phyloP scores from a whole-genome alignment of 2,329 filamentous ascomycete genomes.

The Emergomyces orientalis region DNA sequence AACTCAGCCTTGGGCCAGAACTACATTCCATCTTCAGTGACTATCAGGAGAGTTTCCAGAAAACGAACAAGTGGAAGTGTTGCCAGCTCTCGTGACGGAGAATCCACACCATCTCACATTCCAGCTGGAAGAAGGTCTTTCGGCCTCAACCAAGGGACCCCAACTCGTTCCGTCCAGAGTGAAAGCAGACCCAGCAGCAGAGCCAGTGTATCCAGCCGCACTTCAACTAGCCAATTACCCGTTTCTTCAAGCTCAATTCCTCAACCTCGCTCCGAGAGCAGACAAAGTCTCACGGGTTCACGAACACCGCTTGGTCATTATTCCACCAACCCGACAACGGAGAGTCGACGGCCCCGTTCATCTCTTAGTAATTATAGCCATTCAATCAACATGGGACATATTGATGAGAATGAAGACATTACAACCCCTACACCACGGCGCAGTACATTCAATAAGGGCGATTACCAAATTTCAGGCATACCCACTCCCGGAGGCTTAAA shows the following conservation, averaged over 20 bases:
- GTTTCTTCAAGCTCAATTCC: conserved; percentile 26
- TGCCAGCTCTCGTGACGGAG: conserved; percentile 31
- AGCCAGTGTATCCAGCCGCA: conserved; percentile 48
- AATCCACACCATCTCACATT: conserved; percentile 28
- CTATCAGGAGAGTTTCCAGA: conserved; percentile 39
- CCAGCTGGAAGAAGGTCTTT: conserved; percentile 40
- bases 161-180: conserved; percentile 24
- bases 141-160: conserved; percentile 25
- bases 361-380: conserved; percentile 58
- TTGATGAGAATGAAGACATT: conserved; percentile 43
- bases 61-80: conserved; percentile 38
- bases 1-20: conserved; percentile 41
- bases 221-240: conserved; percentile 34
- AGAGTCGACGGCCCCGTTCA: conserved; percentile 55
- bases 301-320: conserved; percentile 56
- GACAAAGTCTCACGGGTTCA: conserved; percentile 51
- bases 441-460: conserved; percentile 35
- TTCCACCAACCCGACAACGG: conserved; percentile 38
- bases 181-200: conserved; percentile 65
- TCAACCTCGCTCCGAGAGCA: conserved; percentile 51
- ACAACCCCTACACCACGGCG: conserved; percentile 36
- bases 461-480: conserved; percentile 37
- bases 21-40: conserved; percentile 47
- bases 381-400: conserved; percentile 49
- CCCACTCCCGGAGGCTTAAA: conserved; percentile 42